Evolutionary conservation across 768 basidiomycete genomes (phyloP).

Genomic region (Amanita subjunquillea): DNA sequence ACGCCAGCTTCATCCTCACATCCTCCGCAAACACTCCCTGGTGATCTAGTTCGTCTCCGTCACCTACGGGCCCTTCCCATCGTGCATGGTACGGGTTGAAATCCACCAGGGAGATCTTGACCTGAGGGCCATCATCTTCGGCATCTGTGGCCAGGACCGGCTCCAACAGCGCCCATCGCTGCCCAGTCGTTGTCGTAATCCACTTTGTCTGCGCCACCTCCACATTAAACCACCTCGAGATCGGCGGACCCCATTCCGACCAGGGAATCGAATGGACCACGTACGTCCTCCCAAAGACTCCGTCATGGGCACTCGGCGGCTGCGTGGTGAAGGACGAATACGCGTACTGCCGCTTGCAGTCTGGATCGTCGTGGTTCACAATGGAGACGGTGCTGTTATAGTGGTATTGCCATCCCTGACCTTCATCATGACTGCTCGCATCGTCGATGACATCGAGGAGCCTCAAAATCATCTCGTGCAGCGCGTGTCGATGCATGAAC

Average conservation of each 20-base stretch:
- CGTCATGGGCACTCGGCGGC: too few species aligned
- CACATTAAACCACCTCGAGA: conserved; percentile 22
- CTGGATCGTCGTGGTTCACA: not conserved
- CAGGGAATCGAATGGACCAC: conserved; percentile 14
- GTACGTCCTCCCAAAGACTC: not conserved
- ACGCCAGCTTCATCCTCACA: conserved; percentile 18
- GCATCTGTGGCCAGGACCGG: not conserved
- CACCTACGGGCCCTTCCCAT: not conserved
- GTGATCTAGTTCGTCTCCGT: conserved; percentile 2
- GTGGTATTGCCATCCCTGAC: not conserved
- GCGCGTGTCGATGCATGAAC: conserved; percentile 22
- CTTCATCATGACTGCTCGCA: too few species aligned
- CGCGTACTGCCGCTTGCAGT: not conserved
- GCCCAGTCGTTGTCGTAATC: conserved; percentile 28
- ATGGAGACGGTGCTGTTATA: not conserved
- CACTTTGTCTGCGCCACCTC: conserved; percentile 21
- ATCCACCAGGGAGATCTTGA: conserved; percentile 12
- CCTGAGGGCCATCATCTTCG: not conserved
- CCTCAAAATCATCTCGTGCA: conserved; percentile 12
- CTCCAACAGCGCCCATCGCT: conserved; percentile 19
- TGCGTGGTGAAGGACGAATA: not conserved
- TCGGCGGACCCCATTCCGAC: conserved; percentile 21
- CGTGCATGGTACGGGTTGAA: conserved; percentile 14
- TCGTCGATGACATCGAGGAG: not conserved
- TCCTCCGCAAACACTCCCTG: conserved; percentile 15